A percentile compares a stretch with the other conserved stretches of the same genome.
These are phyloP conservation scores for Porcisia deanei DNA, from an alignment of 208 protist species.

Conservation along the genomic window DNA sequence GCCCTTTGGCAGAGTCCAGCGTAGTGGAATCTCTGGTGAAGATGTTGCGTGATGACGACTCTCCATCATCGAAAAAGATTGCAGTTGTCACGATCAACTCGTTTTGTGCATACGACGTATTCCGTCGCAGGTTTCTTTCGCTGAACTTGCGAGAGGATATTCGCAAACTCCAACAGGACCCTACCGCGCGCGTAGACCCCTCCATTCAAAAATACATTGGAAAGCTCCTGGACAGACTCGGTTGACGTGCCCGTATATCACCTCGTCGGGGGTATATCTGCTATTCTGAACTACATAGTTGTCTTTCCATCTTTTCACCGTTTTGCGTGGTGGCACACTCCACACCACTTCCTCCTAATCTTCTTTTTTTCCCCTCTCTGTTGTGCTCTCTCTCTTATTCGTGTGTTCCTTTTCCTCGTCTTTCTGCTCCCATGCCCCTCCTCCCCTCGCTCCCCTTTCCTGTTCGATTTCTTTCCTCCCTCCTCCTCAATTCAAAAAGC, in stretches of 20 bases:
- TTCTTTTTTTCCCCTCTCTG: neutral
- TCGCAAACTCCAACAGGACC: slow-evolving; percentile 50
- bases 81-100: slow-evolving; percentile 90
- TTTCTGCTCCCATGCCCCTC: neutral
- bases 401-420: neutral
- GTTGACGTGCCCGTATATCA: slow-evolving; percentile 7
- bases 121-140: slow-evolving; percentile 56
- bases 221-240: slow-evolving; percentile 24
- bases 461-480: neutral
- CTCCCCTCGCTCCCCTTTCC: neutral
- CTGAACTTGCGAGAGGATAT: slow-evolving; percentile 62
- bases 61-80: slow-evolving; percentile 68
- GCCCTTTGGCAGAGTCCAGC: slow-evolving; percentile 57
- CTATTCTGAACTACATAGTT: slow-evolving; percentile 12
- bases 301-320: slow-evolving; percentile 5
- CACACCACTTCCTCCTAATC: neutral
- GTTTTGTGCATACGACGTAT: slow-evolving; percentile 89
- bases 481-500: neutral
- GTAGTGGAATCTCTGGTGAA: slow-evolving; percentile 78
- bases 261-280: slow-evolving; percentile 5
- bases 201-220: slow-evolving; percentile 78
- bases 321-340: neutral
- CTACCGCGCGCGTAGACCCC: slow-evolving; percentile 38
- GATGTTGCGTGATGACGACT: slow-evolving; percentile 72
- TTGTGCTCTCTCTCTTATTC: neutral